Base-by-base conservation (phyloP, 345 rosid species). In the Euphorbia peplus region DNA sequence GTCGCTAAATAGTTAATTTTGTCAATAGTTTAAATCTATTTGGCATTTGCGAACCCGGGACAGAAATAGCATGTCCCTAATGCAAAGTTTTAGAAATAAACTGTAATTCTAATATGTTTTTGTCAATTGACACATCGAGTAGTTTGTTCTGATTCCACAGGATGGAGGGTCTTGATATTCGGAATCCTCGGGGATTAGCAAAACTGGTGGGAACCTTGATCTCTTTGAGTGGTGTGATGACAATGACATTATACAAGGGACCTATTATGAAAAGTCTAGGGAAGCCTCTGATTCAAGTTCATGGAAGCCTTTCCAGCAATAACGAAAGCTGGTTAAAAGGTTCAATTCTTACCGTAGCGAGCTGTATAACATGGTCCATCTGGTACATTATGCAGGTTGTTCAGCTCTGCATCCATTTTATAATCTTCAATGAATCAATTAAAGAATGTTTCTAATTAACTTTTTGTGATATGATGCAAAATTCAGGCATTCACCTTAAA, bases 361-460 rank as follows among this genome's bases (percentile, higher is more conserved):
- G 95, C 77, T 83, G 95, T 81, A 24, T 89, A 63, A 47, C 83
- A 25, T 89, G 88, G 88, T 86, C 91, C 8, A 4, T 81, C 0
- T 75, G 85, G 88, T 89, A 75, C 71, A 86, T 86, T 64, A 83
- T 89, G 95, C 91, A 86, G 90, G 90, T 88, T 55, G 90, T 88
- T 55, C 12, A 71, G 62, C 60, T 28, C 68, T 65, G 37, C 37
- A 32, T 32, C 37, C 37, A 32, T 32, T n/a, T 6, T 2, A 32
- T 32, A 3, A 32, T 32, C 37, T 32, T 32, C 37, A 32, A 32
- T 32, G 4, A 32, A 32, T 32, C 37, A 32, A 32, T 32, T 32
- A 32, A 3, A 6, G 18, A n/a, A 32, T 22, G 26, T 26, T 42
- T 42, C 13, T 60, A 18, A 55, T 60, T n/a, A n/a, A n/a, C n/a